These are phyloP conservation scores for Colletotrichum endophyticum DNA, from an alignment of 2,329 filamentous ascomycete genomes.

Conservation along the genomic window DNA sequence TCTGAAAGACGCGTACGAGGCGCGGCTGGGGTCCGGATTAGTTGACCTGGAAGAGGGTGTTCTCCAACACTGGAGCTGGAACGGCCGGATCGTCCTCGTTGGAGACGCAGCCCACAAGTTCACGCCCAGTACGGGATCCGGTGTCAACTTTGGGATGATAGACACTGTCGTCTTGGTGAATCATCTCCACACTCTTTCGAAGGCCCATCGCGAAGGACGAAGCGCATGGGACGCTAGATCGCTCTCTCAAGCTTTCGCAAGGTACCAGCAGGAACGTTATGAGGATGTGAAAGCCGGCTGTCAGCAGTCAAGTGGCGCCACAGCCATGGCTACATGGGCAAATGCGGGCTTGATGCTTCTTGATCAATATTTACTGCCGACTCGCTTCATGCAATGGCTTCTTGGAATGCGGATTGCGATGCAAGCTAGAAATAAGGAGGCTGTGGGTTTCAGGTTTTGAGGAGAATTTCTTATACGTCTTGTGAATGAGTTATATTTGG, in stretches of 20 bases:
- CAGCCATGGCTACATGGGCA: not conserved
- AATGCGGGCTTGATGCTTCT: constrained; percentile 19
- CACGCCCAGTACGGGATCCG: constrained; percentile 35
- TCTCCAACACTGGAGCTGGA: constrained; percentile 32
- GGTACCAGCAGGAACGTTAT: constrained; percentile 9
- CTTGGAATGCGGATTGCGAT: not conserved
- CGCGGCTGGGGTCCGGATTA: constrained; percentile 22
- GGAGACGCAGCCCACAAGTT: constrained; percentile 40
- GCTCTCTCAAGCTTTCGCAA: not conserved
- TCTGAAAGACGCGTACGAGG: constrained; percentile 26
- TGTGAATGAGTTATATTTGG: not conserved
- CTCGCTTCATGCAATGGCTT: not conserved
- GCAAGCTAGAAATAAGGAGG: not conserved
- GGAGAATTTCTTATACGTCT: not conserved
- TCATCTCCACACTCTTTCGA: constrained; percentile 23
- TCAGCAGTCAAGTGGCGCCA: not conserved
- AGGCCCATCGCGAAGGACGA: not conserved
- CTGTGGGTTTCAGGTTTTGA: not conserved
- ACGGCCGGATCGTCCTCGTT: constrained; percentile 33
- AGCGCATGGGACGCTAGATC: not conserved
- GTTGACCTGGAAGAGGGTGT: constrained; percentile 38
- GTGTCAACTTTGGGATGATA: constrained; percentile 36
- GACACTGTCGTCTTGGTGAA: constrained; percentile 32
- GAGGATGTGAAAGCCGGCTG: not conserved
- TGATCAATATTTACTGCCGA: constrained; percentile 26